Percentiles rank a stretch among this genome's conserved stretches.
Evolutionary conservation across 306 rosid genomes (phyloP).

Genomic region (Quercus bicolor): DNA sequence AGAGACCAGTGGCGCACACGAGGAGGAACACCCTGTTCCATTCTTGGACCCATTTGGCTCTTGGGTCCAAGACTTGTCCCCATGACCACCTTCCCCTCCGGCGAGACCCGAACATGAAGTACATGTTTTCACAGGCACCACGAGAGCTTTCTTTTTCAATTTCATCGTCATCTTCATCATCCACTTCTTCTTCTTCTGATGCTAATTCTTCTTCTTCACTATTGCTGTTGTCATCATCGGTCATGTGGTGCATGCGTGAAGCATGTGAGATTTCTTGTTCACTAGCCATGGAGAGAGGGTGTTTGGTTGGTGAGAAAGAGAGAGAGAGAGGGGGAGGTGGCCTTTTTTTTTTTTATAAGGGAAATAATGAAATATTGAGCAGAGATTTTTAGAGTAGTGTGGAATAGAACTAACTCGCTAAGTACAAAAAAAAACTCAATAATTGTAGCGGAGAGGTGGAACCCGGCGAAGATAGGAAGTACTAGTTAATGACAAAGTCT

Average conservation of each 20-base stretch:
- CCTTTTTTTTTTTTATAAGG: background rate
- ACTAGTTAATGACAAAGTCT: slow-evolving; percentile 12
- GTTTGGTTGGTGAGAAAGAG: background rate
- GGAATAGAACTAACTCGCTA: background rate
- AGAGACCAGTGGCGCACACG: slow-evolving; percentile 62
- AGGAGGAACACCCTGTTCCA: slow-evolving; percentile 81
- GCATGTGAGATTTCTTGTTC: slow-evolving; percentile 33
- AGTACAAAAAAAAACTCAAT: slow-evolving; percentile 20
- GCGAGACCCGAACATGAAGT: background rate
- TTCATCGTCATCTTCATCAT: background rate
- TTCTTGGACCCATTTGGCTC: slow-evolving; percentile 68
- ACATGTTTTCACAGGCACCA: background rate
- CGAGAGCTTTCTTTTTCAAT: background rate
- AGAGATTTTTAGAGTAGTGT: slow-evolving; percentile 4
- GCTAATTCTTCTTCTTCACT: background rate
- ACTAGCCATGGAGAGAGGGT: slow-evolving; percentile 40
- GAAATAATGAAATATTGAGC: background rate
- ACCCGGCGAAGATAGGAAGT: background rate
- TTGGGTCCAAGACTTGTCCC: slow-evolving; percentile 44
- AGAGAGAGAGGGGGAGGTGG: background rate
- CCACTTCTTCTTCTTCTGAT: background rate
- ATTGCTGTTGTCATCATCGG: slow-evolving; percentile 12
- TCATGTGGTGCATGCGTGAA: slow-evolving; percentile 29
- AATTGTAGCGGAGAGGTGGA: slow-evolving; percentile 29
- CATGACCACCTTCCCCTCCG: slow-evolving; percentile 21